These are phyloP conservation scores for Erythrophleum fordii DNA, from an alignment of 306 rosid species.

Conservation along the genomic window DNA sequence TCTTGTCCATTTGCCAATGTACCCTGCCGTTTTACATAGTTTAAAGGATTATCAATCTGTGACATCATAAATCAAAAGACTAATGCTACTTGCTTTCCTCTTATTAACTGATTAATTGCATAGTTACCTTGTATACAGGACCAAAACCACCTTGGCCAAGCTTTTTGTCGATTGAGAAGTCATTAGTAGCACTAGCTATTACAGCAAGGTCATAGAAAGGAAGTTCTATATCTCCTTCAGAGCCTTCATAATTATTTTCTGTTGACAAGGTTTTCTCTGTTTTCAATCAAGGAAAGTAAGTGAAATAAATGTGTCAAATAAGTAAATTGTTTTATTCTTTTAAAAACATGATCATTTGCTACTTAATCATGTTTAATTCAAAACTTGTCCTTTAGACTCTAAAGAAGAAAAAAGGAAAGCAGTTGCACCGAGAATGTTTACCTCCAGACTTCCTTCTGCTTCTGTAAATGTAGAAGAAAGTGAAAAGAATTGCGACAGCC, in stretches of 20 bases:
- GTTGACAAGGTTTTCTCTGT: background rate
- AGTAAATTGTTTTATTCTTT: background rate
- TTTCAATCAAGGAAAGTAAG: background rate
- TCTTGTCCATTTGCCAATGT: background rate
- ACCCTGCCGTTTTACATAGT: constrained; percentile 11
- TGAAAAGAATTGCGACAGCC: background rate
- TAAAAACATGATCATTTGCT: background rate
- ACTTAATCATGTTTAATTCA: background rate
- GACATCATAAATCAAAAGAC: background rate
- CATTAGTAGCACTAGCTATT: constrained; percentile 51
- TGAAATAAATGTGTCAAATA: background rate
- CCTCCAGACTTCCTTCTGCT: background rate
- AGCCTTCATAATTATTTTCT: background rate
- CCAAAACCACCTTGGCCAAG: constrained; percentile 71
- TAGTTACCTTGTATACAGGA: constrained; percentile 56
- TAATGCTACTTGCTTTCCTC: background rate
- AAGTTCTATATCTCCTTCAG: constrained; percentile 48
- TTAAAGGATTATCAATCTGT: background rate
- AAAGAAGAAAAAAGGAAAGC: background rate
- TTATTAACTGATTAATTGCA: background rate
- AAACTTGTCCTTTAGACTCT: background rate
- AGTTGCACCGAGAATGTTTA: background rate
- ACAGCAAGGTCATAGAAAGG: constrained; percentile 45
- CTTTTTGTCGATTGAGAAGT: constrained; percentile 48
- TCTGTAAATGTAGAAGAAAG: background rate